Evolutionary conservation across 306 rosid species (phyloP), one percentile per base, ranked within the genome.

Genomic region (Castanopsis chinensis): DNA sequence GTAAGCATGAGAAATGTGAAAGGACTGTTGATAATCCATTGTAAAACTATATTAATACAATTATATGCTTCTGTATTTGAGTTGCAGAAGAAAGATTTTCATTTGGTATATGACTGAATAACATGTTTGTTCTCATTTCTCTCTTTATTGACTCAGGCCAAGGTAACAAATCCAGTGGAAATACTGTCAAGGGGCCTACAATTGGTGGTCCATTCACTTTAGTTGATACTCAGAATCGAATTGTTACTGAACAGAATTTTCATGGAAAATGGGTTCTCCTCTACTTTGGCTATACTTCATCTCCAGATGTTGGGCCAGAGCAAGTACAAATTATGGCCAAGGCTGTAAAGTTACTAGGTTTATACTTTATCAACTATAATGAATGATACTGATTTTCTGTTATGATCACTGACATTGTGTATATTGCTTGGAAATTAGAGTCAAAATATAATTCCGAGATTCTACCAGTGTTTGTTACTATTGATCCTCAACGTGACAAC

Each of bases 291-390:
- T 91, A 91, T 84, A 91, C 98, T 63, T 94, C 93, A 59, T 94
- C 98, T 60, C 98, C 98, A 69, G 98, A 94, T 82, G 76, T 91
- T 71, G 98, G 97, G 69, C 98, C 98, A 0, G 94, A 94, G 76
- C 97, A 91, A 84, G 83, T 92, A 55, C 88, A 85, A 49, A 52
- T 87, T 67, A 82, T 94, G 83, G 91, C 94, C 74, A 83, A 87
- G 87, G 84, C 97, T 27, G 80, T 86, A 60, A 83, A 89, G 64
- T 81, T 81, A 74, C 80, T 92, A 90, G 97, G 98, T 92, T 74
- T 91, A 4, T 51, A 28, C 68, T 60, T 81, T 64, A 13, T 85
- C 69, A 63, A 57, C 32, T 70, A 23, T 72, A 71, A 41, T 60
- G 15, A 23, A 32, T 77, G 74, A 18, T 45, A 74, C 58, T 73